phyloP scores from a whole-genome alignment of 2,329 filamentous ascomycete species.

The Ilyonectria sp. region DNA sequence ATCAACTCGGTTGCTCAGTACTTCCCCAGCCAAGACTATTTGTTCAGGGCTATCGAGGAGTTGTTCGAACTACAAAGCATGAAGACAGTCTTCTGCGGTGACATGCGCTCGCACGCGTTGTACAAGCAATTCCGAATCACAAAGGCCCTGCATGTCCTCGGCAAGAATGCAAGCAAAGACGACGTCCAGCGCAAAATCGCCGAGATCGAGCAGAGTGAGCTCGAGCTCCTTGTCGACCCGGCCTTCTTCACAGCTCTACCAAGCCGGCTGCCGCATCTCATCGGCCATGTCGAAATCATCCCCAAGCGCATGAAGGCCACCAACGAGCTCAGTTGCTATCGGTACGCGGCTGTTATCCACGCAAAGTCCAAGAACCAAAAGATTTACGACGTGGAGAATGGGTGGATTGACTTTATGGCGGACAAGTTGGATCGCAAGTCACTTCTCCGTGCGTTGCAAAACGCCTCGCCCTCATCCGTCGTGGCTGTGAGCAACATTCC shows the following conservation, averaged over 20 bases:
- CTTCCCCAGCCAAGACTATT: constrained; percentile 46
- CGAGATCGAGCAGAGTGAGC: constrained; percentile 32
- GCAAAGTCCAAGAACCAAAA: background rate
- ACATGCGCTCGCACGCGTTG: constrained; percentile 40
- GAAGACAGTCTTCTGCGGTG: constrained; percentile 39
- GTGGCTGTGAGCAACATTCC: constrained; percentile 47
- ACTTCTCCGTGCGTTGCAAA: constrained; percentile 27
- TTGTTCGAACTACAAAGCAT: constrained; percentile 23
- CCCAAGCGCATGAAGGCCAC: constrained; percentile 50
- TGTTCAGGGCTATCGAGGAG: constrained; percentile 33
- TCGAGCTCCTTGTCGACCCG: constrained; percentile 46
- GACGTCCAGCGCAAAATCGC: constrained; percentile 24
- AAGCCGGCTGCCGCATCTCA: constrained; percentile 32
- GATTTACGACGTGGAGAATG: constrained; percentile 28
- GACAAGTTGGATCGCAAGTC: constrained; percentile 23
- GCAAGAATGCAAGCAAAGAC: constrained; percentile 15
- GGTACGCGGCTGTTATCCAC: constrained; percentile 48
- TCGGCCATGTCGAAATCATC: constrained; percentile 48
- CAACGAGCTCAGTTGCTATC: constrained; percentile 50
- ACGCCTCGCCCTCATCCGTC: background rate
- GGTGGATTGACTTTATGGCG: constrained; percentile 42
- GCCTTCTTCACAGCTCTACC: constrained; percentile 43
- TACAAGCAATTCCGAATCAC: constrained; percentile 35
- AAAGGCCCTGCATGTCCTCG: constrained; percentile 19
- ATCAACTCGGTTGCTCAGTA: constrained; percentile 50